Conservation (phyloP, 148 eudicot species). For the Agrostemma githago region DNA sequence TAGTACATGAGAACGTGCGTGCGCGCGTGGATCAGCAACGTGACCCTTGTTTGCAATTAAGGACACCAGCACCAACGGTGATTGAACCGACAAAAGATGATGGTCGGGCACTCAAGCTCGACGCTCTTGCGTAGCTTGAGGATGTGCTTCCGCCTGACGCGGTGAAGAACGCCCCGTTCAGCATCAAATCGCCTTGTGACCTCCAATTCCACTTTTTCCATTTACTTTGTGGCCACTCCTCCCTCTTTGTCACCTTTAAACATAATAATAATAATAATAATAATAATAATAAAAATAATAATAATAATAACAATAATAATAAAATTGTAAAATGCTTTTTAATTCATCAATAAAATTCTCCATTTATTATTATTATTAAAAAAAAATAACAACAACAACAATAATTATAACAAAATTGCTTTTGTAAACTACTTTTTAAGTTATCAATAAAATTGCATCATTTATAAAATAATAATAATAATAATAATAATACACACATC, state of each 20-base stretch:
- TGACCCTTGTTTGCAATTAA: conserved; percentile 44
- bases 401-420: too few relatives aligned
- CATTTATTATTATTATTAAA: too few relatives aligned
- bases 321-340: too few relatives aligned
- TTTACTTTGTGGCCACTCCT: conserved; percentile 39
- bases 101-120: conserved; percentile 55
- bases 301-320: too few relatives aligned
- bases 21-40: conserved; percentile 35
- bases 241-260: conserved; percentile 53
- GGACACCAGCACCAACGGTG: conserved; percentile 49
- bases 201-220: conserved; percentile 75
- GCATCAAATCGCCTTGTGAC: conserved; percentile 53
- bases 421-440: too few relatives aligned
- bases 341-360: too few relatives aligned
- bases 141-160: conserved; percentile 43
- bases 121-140: conserved; percentile 51
- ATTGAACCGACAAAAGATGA: conserved; percentile 48
- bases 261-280: too few relatives aligned
- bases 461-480: too few relatives aligned
- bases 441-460: too few relatives aligned
- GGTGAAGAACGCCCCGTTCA: conserved; percentile 64
- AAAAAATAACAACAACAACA: too few relatives aligned
- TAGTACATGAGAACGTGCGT: neutral
- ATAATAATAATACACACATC: too few relatives aligned
- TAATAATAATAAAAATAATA: too few relatives aligned